Conservation (phyloP, 2,329 filamentous ascomycete species). For the Trichoderma breve region DNA sequence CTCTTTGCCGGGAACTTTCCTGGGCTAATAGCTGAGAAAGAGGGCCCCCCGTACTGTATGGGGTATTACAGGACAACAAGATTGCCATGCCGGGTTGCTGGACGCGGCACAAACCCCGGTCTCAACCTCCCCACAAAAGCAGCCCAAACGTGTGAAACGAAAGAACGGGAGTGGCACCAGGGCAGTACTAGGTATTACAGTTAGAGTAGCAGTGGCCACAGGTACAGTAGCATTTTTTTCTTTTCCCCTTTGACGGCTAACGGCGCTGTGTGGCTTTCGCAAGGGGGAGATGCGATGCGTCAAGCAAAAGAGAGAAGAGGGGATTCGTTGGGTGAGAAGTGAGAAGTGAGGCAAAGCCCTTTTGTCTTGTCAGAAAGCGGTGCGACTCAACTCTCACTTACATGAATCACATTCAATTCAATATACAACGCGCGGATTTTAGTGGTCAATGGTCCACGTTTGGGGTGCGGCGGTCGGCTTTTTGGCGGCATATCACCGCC, state of each 20-base stretch:
- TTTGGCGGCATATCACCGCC: background rate
- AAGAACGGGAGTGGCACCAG: background rate
- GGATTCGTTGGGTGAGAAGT: background rate
- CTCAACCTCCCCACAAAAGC: background rate
- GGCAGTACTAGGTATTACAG: background rate
- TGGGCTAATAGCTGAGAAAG: background rate
- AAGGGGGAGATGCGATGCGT: background rate
- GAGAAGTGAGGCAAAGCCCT: no score
- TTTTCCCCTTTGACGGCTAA: background rate
- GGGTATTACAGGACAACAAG: background rate
- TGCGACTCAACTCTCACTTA: background rate
- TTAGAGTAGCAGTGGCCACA: background rate
- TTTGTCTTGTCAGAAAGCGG: background rate
- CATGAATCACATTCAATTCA: background rate
- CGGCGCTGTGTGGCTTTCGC: background rate
- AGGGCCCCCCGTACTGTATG: background rate
- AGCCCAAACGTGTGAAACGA: background rate
- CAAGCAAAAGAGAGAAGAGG: background rate
- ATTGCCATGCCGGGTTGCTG: background rate
- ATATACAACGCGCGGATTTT: background rate
- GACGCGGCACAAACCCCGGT: slow-evolving; percentile 6
- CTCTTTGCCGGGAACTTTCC: background rate
- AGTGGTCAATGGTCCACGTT: background rate
- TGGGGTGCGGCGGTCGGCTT: background rate
- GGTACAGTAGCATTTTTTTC: background rate